Evolutionary conservation across 108 stramenopile genomes (phyloP), one percentile per base, ranked within the genome.

Genomic region (Fragilaria crotonensis): DNA sequence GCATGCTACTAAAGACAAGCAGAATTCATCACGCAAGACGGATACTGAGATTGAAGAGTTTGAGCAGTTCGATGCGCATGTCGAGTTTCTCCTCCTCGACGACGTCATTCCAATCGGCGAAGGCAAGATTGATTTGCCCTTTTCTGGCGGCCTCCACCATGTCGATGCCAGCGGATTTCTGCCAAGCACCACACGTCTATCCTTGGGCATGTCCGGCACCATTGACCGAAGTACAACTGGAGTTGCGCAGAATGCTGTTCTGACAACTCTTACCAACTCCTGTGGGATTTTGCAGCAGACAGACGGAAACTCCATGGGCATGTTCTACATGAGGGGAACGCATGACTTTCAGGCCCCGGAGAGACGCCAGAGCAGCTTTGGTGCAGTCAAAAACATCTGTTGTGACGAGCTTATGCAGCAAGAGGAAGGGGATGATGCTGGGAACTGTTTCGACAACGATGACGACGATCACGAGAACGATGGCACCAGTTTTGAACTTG

Each of bases 21-120:
- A 63, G 21, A 45, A 4, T 26, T 33, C 69, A n/a, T 33, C 52
- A 23, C 29, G 48, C 30, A 75, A 75, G 45, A 60, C 50, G 1
- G 79, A 88, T 60, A 53, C 70, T 4, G 76, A 71, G 30, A 69
- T 88, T 59, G 84, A 89, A 5, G 80, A 80, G 4, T 85, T 90
- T 53, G 59, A 63, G 57, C 48, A 58, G 20, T 85, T 71, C 64
- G 93, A 94, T 74, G 71, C 85, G 9, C 57, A 94, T 26, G 41
- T 72, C 60, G 65, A 85, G 44, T 96, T 96, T 66, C 76, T 99
- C 3, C 75, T 94, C 3, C 68, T 99, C 45, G 98, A 99, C 61
- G 95, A 99, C 71, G 79, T 95, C 5, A 56, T 98, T 59, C 84
- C 90, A 17, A 72, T 71, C 30, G 97, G 85, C 57, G 23, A 58